These are phyloP conservation scores for Buddleja alternifolia DNA, from an alignment of 257 asterid species.

Conservation along the genomic window DNA sequence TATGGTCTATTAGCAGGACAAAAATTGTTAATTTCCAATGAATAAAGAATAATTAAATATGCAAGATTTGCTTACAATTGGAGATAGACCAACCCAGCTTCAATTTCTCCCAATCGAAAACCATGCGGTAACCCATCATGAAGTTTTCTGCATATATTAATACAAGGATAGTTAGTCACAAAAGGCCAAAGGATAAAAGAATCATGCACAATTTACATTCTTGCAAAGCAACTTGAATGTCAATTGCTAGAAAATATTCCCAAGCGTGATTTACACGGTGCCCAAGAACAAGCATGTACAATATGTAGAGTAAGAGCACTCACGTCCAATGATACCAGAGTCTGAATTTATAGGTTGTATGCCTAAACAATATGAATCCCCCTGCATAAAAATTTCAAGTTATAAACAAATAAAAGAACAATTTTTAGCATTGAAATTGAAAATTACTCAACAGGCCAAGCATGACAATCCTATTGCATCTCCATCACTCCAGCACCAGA, in stretches of 20 bases:
- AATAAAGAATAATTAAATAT: not conserved
- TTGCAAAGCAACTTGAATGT: not conserved
- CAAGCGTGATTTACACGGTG: not conserved
- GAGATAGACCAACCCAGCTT: conserved; percentile 84
- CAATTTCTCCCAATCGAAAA: conserved; percentile 75
- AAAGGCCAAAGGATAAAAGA: not conserved
- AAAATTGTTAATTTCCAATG: not conserved
- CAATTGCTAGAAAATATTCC: conserved; percentile 3
- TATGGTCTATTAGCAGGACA: not conserved
- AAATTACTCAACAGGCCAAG: not conserved
- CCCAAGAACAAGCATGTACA: conserved; percentile 6
- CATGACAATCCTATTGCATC: conserved; percentile 10
- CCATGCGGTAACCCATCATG: conserved; percentile 75
- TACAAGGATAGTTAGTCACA: conserved; percentile 24
- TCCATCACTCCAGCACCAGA: not conserved
- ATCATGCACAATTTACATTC: not conserved
- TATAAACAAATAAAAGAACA: not conserved
- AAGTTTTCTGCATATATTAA: conserved; percentile 60
- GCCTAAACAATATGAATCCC: conserved; percentile 59
- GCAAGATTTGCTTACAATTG: conserved; percentile 60
- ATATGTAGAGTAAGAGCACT: conserved; percentile 35
- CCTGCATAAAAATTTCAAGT: conserved; percentile 51
- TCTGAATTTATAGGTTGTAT: conserved; percentile 36
- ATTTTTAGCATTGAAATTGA: not conserved
- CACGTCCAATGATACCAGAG: conserved; percentile 77